A percentile compares a stretch with the other conserved stretches of the same genome.
These are phyloP conservation scores for Ensete glaucum DNA, from an alignment of 176 grass and related monocot species.

Conservation along the genomic window DNA sequence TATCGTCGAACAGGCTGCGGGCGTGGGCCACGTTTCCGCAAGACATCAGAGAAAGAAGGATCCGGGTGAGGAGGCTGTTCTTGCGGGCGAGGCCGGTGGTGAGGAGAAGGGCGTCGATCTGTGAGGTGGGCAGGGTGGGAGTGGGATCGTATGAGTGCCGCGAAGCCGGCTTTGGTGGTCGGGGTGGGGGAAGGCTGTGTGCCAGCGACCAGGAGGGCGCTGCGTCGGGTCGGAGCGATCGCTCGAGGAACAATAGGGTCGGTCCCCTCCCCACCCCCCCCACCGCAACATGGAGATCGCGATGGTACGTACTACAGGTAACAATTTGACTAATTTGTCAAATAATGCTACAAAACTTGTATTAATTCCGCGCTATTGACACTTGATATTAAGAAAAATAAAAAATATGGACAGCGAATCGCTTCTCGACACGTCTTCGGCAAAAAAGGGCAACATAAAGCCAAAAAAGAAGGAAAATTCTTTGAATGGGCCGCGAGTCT, in stretches of 20 bases:
- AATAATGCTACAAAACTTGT: no score
- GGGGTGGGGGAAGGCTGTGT: not conserved
- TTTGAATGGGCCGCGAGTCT: not conserved
- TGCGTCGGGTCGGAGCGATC: not conserved
- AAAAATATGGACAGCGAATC: not conserved
- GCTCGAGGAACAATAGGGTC: not conserved
- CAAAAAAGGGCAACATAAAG: not conserved
- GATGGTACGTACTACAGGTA: not conserved
- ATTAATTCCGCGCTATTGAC: no score
- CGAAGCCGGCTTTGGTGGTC: slow-evolving; percentile 14
- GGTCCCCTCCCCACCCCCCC: not conserved
- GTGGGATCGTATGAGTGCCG: not conserved
- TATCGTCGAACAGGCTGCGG: slow-evolving; percentile 16
- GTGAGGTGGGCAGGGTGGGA: not conserved
- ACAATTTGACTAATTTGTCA: no score
- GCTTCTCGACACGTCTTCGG: not conserved
- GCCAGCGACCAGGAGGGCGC: not conserved
- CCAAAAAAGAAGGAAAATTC: not conserved
- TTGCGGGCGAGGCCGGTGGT: slow-evolving; percentile 11
- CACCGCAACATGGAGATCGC: not conserved
- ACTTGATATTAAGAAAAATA: no score
- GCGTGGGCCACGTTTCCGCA: not conserved
- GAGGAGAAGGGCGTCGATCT: slow-evolving; percentile 13
- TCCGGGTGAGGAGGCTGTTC: slow-evolving; percentile 13
- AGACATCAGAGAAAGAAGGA: slow-evolving; percentile 6